Evolutionary conservation across 371 early-diverging fungal genomes (phyloP), one percentile per base, ranked within the genome.

Genomic region (Capniomyces stellatus): DNA sequence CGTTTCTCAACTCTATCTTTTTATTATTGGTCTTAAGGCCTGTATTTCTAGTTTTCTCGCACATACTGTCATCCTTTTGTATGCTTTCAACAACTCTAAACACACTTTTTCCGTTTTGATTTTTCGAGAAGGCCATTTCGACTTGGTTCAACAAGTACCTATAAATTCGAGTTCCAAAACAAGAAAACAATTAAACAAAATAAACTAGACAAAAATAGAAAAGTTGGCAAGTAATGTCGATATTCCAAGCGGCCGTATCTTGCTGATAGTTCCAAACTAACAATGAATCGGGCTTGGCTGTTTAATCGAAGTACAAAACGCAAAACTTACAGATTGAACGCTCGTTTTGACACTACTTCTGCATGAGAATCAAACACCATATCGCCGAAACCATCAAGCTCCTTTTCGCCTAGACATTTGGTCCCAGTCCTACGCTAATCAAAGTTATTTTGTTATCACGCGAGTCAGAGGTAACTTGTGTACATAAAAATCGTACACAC

Each of bases 351-450:
- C 24, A 90, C 65, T 0, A 86, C 71, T 62, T 90, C 91, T 13
- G 88, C 91, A 63, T 90, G 91, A 58, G 76, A 73, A 66, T 90
- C 91, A 63, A 82, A 79, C 3, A 90, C 63, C 8, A 71, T 51
- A 54, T 79, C 77, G 27, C 87, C 88, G 28, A 64, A 62, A 3
- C 57, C 59, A 53, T 71, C 66, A 30, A 82, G 70, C 61, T 78
- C 76, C 52, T 69, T 69, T 51, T 67, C 64, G n/a, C 77, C 70
- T 43, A 84, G 68, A 51, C 91, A 90, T 69, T 89, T 90, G 43
- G 88, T 74, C 12, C 91, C 91, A 3, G 88, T 86, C 3, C 91
- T 85, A 40, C 85, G 54, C 4, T 85, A 76, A 31, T 84, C 74
- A 41, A 80, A 79, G 43, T 69, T 52, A 12, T 77, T 47, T 1